Conservation (phyloP, 2,329 filamentous ascomycete genomes). For the Rhynchosporium secalis region DNA sequence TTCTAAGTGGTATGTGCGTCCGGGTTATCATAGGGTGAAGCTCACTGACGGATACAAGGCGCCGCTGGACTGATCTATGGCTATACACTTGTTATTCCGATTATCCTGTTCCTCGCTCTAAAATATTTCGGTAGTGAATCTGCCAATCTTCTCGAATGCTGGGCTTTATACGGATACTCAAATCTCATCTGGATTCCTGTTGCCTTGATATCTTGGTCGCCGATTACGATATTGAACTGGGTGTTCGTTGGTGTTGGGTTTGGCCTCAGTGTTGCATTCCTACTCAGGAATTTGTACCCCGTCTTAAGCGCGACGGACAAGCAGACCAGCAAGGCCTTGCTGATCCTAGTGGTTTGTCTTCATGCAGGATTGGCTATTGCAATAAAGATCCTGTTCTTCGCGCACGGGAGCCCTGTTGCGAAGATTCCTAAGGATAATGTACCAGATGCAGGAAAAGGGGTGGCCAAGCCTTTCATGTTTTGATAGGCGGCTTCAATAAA, state of each 20-base stretch:
- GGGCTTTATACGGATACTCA: conserved; percentile 91
- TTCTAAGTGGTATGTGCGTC: conserved; percentile 68
- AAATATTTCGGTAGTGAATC: conserved; percentile 95
- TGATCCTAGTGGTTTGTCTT: conserved; percentile 79
- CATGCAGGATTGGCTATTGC: conserved; percentile 89
- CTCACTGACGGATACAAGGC: conserved; percentile 46
- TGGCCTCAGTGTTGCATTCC: conserved; percentile 76
- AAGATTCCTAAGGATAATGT: conserved; percentile 21
- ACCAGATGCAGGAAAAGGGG: conserved; percentile 19
- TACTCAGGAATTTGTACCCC: conserved; percentile 84
- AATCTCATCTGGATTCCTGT: conserved; percentile 98
- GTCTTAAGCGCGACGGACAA: conserved; percentile 90
- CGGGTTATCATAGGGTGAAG: background rate
- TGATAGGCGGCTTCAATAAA: conserved; percentile 13
- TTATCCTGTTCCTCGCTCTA: conserved; percentile 81
- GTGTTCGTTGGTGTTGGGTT: conserved; percentile 88
- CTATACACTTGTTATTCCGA: conserved; percentile 85
- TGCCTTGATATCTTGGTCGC: conserved; percentile 87
- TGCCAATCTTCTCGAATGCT: conserved; percentile 91
- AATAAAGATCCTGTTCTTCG: conserved; percentile 97
- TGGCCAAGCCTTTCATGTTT: conserved; percentile 26
- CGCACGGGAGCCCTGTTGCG: conserved; percentile 64
- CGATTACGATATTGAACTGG: conserved; percentile 85
- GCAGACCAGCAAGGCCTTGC: conserved; percentile 83
- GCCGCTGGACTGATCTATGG: conserved; percentile 93